Conservation (phyloP, 106 monocot species). For the Platanthera guangdongensis region DNA sequence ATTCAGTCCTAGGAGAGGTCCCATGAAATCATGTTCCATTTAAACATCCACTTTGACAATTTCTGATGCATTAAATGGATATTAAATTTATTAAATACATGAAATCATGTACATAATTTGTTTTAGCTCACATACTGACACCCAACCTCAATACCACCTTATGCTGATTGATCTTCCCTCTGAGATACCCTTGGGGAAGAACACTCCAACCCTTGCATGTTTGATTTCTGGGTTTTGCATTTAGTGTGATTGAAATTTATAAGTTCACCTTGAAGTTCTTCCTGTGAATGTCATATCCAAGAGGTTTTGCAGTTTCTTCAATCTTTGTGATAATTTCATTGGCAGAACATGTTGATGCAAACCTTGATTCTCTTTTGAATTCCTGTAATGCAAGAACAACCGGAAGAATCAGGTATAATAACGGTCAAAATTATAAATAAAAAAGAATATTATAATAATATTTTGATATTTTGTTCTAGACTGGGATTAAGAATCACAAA, state of each 20-base stretch:
- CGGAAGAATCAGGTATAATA: neutral
- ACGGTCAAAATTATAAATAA: neutral
- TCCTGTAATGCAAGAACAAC: constrained; percentile 29
- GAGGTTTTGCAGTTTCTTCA: constrained; percentile 82
- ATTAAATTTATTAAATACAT: too few relatives aligned
- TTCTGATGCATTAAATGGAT: too few relatives aligned
- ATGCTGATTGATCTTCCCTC: too few relatives aligned
- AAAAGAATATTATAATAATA: neutral
- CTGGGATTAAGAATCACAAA: neutral
- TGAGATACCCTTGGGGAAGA: too few relatives aligned
- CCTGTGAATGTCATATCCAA: constrained; percentile 77
- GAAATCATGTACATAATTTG: too few relatives aligned
- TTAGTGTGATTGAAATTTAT: neutral
- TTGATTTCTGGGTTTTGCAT: neutral
- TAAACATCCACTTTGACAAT: too few relatives aligned
- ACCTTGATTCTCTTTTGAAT: constrained; percentile 73
- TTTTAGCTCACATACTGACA: too few relatives aligned
- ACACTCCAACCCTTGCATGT: too few relatives aligned
- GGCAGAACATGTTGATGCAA: constrained; percentile 71
- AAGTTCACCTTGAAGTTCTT: constrained; percentile 73
- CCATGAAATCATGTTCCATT: too few relatives aligned
- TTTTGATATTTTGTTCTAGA: neutral
- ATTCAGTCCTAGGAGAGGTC: too few relatives aligned
- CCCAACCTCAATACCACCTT: too few relatives aligned
- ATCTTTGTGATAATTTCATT: constrained; percentile 80